phyloP scores from a whole-genome alignment of 1,284 basidiomycete species.

The Ganoderma meredithae region DNA sequence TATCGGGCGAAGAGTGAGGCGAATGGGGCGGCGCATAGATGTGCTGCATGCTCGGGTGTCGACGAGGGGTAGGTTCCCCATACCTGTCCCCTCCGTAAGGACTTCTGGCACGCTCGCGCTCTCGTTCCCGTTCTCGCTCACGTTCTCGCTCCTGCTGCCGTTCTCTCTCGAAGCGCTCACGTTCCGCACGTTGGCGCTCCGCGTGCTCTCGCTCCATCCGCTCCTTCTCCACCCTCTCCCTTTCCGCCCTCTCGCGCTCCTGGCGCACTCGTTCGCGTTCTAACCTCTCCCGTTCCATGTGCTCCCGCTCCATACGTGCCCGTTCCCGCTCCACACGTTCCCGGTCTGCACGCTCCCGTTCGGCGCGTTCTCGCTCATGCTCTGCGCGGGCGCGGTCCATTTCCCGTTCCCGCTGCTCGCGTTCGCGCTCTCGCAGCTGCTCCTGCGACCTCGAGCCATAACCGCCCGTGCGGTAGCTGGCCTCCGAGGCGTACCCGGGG shows the following conservation, averaged over 20 bases:
- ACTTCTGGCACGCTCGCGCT: not conserved
- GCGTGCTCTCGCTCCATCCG: not conserved
- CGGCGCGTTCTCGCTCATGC: not conserved
- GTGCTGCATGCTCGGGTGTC: constrained; percentile 24
- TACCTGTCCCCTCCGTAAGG: not conserved
- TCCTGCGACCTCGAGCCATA: constrained; percentile 3
- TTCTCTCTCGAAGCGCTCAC: constrained; percentile 4
- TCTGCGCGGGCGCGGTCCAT: not conserved
- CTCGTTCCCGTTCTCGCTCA: not conserved
- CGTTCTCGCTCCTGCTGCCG: not conserved
- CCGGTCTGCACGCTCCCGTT: not conserved
- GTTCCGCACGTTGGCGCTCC: not conserved
- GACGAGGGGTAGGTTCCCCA: constrained; percentile 3
- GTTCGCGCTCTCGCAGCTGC: not conserved
- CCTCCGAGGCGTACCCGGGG: constrained; percentile 18
- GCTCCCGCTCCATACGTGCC: constrained; percentile 4
- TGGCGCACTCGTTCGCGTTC: not conserved
- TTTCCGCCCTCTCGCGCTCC: not conserved
- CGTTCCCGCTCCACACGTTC: not conserved
- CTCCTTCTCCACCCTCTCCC: constrained; percentile 3
- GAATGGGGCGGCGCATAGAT: constrained; percentile 34
- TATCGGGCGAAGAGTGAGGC: constrained; percentile 32
- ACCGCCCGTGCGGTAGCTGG: constrained; percentile 13
- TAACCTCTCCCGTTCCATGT: not conserved
- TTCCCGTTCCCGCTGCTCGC: not conserved